phyloP scores from a whole-genome alignment of 768 basidiomycete genomes.

The Boletus patriciae region DNA sequence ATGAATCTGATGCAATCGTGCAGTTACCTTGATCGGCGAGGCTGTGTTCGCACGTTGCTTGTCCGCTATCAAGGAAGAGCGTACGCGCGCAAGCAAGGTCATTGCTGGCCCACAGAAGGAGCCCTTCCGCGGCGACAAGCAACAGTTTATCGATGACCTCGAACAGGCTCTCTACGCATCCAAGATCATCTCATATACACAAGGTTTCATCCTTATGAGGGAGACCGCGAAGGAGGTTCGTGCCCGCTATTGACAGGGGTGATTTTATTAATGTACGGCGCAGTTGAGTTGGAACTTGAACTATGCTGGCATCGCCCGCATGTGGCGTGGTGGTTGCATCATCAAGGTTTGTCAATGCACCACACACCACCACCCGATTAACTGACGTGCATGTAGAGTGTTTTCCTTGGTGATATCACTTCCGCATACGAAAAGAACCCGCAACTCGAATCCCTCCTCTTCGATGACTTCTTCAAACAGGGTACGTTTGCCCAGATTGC shows the following conservation, averaged over 20 bases:
- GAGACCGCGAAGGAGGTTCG: conserved; percentile 91
- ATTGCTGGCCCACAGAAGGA: conserved; percentile 91
- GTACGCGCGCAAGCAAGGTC: conserved; percentile 86
- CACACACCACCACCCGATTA: conserved; percentile 8
- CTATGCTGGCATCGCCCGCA: conserved; percentile 95
- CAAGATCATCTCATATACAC: conserved; percentile 99
- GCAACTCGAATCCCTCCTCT: conserved; percentile 86
- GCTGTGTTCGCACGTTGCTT: conserved; percentile 99
- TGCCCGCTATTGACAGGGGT: neutral
- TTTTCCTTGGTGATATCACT: conserved; percentile 93
- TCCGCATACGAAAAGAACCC: conserved; percentile 84
- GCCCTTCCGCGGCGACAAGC: conserved; percentile 94
- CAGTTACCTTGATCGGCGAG: conserved; percentile 98
- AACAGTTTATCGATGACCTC: conserved; percentile 98
- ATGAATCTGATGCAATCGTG: conserved; percentile 13
- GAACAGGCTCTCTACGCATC: conserved; percentile 99
- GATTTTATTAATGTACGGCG: conserved; percentile 3
- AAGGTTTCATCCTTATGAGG: conserved; percentile 99
- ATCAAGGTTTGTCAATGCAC: conserved; percentile 66
- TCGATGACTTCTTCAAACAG: conserved; percentile 97
- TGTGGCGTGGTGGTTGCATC: conserved; percentile 99
- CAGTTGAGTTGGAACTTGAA: conserved; percentile 89
- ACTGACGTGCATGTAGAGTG: conserved; percentile 47
- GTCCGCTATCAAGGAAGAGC: conserved; percentile 96
- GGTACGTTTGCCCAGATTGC: conserved; percentile 40